These are phyloP conservation scores for Sphaerulina musiva DNA, from an alignment of 2,329 filamentous ascomycete genomes.

Conservation along the genomic window DNA sequence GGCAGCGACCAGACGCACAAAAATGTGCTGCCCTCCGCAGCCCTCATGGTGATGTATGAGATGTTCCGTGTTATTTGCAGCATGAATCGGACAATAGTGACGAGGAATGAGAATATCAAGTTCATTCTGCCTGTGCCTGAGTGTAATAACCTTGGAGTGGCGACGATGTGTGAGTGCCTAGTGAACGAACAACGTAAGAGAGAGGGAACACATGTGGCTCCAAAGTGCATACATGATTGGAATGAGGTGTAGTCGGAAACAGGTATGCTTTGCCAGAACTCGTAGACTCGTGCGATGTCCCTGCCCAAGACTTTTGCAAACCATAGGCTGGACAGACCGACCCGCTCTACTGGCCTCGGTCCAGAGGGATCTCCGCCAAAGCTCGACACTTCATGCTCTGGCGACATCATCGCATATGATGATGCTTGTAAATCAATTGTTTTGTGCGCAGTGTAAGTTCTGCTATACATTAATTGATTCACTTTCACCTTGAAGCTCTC, in stretches of 20 bases:
- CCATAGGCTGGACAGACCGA: neutral
- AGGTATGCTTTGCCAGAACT: no score
- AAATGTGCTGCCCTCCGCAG: no score
- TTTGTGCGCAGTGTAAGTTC: neutral
- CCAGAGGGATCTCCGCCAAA: conserved; percentile 5
- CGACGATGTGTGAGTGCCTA: no score
- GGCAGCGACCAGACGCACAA: no score
- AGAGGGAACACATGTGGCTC: no score
- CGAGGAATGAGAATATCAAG: no score
- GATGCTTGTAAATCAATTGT: neutral
- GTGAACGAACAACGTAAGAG: no score
- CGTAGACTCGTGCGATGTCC: neutral
- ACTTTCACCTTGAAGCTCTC: neutral
- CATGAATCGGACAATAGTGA: no score
- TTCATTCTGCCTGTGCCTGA: no score
- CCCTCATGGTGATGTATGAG: no score
- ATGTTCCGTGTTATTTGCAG: no score
- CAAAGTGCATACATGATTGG: neutral
- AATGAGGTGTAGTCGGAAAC: neutral
- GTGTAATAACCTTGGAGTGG: no score
- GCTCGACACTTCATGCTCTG: conserved; percentile 3
- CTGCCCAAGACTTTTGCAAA: neutral
- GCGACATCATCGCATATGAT: conserved; percentile 2
- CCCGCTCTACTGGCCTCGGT: conserved; percentile 1
- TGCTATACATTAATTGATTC: neutral